Evolutionary conservation across 2,329 filamentous ascomycete genomes (phyloP).

Genomic region (Ceratocystis variospora): DNA sequence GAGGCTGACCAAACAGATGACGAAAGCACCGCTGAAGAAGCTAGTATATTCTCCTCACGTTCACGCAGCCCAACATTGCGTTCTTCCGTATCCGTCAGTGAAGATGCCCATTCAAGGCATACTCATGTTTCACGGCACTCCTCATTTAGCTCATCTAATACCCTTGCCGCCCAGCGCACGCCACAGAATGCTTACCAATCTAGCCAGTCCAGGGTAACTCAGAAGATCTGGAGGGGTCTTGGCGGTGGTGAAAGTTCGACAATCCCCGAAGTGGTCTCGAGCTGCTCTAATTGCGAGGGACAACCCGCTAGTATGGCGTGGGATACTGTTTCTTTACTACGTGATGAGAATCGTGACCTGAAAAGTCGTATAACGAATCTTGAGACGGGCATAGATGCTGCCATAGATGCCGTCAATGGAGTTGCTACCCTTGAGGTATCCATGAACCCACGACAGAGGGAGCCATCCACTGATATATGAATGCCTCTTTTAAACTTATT

Average conservation of each 20-base stretch:
- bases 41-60: slow-evolving; percentile 49
- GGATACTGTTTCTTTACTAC: slow-evolving; percentile 48
- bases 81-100: slow-evolving; percentile 9
- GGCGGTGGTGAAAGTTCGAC: neutral
- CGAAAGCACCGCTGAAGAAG: slow-evolving; percentile 32
- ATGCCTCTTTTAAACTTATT: neutral
- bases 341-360: slow-evolving; percentile 48
- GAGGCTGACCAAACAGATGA: slow-evolving; percentile 44
- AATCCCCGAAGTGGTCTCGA: slow-evolving; percentile 19
- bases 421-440: slow-evolving; percentile 27
- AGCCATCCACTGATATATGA: neutral
- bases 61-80: slow-evolving; percentile 40
- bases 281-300: slow-evolving; percentile 45
- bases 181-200: slow-evolving; percentile 18
- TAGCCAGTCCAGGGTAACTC: slow-evolving; percentile 1
- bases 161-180: slow-evolving; percentile 21
- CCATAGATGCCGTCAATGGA: slow-evolving; percentile 45
- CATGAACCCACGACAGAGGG: slow-evolving; percentile 7
- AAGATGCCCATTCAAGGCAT: slow-evolving; percentile 4
- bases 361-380: slow-evolving; percentile 46
- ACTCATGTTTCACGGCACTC: slow-evolving; percentile 24
- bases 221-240: slow-evolving; percentile 11
- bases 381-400: slow-evolving; percentile 47
- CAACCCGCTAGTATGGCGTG: slow-evolving; percentile 47
- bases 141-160: slow-evolving; percentile 23